Evolutionary conservation across 768 basidiomycete species (phyloP), one percentile per base, ranked within the genome.

Genomic region (Boletellus emodensis): DNA sequence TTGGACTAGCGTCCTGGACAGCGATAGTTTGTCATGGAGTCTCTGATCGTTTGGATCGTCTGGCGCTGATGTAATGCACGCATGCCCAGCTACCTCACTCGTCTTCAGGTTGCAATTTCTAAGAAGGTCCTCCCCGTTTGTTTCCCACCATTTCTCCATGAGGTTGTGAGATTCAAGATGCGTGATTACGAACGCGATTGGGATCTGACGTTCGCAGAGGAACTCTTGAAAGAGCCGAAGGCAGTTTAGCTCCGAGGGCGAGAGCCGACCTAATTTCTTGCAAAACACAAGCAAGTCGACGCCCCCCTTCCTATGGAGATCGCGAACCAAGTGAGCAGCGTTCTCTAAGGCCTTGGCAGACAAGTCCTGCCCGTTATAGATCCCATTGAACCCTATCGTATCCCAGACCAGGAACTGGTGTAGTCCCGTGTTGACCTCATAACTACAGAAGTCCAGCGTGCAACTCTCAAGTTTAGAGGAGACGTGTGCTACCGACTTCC

Each of bases 231-330:
- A 73, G 13, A 73, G 55, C 38, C 49, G 56, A 55, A 72, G 73
- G 53, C 60, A 69, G 20, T 63, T 61, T 49, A 60, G 38, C 15
- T 64, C 56, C 4, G 66, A 52, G 6, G 57, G 44, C 17, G 56
- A 57, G 47, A 74, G 58, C 35, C 71, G 59, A 1, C 69, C 69
- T 0, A 34, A 46, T 13, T 63, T 61, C 48, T 69, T 69, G 56
- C 66, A 67, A 46, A 68, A 73, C 6, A 75, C 53, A 4, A 76
- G 70, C 37, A 77, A 61, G 56, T 65, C 68, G 28, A 76, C 56
- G 3, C 74, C 73, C 4, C 61, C 69, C 42, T 42, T 38, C n/a
- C 14, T n/a, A 30, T 54, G 50, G 3, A 75, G 52, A 6, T 51
- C 58, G 6, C 55, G 59, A 42, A 77, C 55, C 8, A 78, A 51